A percentile compares a stretch with the other conserved stretches of the same genome.
These are phyloP conservation scores for Rubroboletus pulcherrimus DNA, from an alignment of 768 basidiomycete species.

Conservation along the genomic window DNA sequence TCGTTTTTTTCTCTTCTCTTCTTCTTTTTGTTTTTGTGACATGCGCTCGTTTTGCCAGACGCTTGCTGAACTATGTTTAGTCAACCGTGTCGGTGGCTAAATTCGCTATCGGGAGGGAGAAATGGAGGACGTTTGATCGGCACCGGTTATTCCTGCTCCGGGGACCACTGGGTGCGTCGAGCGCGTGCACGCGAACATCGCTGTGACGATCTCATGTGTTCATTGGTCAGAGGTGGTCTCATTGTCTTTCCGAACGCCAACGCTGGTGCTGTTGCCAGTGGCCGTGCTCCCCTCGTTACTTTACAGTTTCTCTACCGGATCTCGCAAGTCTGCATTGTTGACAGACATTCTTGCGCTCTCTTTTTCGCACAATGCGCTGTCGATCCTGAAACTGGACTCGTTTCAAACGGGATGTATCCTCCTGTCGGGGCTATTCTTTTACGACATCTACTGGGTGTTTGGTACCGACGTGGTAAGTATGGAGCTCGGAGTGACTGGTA, in stretches of 20 bases:
- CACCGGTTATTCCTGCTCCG: conserved; percentile 43
- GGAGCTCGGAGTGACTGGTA: neutral
- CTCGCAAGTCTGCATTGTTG: conserved; percentile 62
- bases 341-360: conserved; percentile 75
- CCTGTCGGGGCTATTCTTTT: conserved; percentile 81
- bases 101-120: conserved; percentile 44
- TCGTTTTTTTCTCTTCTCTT: neutral
- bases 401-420: conserved; percentile 85
- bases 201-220: conserved; percentile 4
- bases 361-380: conserved; percentile 76
- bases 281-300: conserved; percentile 61
- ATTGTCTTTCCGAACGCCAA: conserved; percentile 56
- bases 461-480: conserved; percentile 74
- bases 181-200: neutral
- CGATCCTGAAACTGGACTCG: conserved; percentile 80
- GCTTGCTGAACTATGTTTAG: conserved; percentile 29
- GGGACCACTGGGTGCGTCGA: conserved; percentile 42
- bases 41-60: neutral
- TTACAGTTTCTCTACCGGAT: conserved; percentile 46
- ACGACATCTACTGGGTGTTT: conserved; percentile 96
- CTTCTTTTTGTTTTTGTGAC: no score
- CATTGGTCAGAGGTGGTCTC: conserved; percentile 31
- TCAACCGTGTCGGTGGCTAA: conserved; percentile 49
- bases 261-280: conserved; percentile 53
- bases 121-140: conserved; percentile 58